Evolutionary conservation across 108 stramenopile genomes (phyloP).

Genomic region (Epithemia pelagica): DNA sequence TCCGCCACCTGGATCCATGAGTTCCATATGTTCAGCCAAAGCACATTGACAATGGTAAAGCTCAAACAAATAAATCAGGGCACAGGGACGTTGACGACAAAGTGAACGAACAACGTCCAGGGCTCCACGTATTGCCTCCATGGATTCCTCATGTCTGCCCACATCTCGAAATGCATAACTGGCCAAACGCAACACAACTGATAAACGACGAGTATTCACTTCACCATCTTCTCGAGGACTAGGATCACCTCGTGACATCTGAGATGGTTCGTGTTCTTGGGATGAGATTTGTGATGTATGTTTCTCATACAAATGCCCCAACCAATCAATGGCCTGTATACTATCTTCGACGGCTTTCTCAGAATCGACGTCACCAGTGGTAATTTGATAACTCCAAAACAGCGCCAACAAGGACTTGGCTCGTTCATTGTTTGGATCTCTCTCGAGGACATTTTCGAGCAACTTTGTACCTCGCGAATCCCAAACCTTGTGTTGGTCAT

Average conservation of each 20-base stretch:
- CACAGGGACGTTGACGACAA: not conserved
- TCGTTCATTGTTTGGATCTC: not conserved
- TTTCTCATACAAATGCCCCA: not conserved
- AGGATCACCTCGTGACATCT: not conserved
- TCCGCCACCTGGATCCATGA: not conserved
- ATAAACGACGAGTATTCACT: not conserved
- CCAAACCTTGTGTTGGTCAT: not conserved
- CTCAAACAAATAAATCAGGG: not conserved
- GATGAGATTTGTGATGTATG: too few species aligned
- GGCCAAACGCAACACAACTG: not conserved
- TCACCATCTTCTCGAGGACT: not conserved
- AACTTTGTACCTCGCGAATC: not conserved
- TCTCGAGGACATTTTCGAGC: not conserved
- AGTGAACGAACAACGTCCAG: not conserved
- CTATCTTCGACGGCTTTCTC: not conserved
- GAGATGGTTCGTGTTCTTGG: too few species aligned
- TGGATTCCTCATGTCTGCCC: not conserved
- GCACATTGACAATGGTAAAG: not conserved
- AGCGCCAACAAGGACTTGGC: not conserved
- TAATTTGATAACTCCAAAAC: not conserved
- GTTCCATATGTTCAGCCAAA: not conserved
- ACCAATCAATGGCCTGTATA: not conserved
- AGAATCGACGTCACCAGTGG: not conserved
- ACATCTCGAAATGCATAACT: not conserved
- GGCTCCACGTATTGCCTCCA: not conserved